These are phyloP conservation scores for Phaeoacremonium minimum DNA, from an alignment of 2,329 filamentous ascomycete species.

Conservation along the genomic window DNA sequence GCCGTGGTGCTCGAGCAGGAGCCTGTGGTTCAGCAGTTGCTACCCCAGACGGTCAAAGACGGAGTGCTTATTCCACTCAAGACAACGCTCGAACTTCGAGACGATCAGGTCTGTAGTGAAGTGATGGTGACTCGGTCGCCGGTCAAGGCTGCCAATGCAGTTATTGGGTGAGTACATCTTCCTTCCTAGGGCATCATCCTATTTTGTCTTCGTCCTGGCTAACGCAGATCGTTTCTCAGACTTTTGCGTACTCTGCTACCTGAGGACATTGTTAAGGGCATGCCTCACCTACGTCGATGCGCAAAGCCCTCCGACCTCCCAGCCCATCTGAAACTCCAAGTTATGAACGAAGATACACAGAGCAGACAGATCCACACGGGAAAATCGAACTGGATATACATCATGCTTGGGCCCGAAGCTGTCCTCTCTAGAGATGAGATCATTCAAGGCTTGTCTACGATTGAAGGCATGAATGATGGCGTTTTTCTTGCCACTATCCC, in stretches of 20 bases:
- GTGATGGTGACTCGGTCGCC: conserved; percentile 71
- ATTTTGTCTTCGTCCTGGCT: no score
- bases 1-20: conserved; percentile 25
- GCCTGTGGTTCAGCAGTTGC: conserved; percentile 21
- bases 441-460: conserved; percentile 34
- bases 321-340: conserved; percentile 56
- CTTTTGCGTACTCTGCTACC: conserved; percentile 52
- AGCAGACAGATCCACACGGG: conserved; percentile 54
- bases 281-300: conserved; percentile 71
- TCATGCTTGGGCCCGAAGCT: conserved; percentile 47
- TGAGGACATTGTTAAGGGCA: conserved; percentile 58
- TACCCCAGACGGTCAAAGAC: conserved; percentile 28
- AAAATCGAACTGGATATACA: conserved; percentile 58
- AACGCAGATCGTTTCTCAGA: no score
- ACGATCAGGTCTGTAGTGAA: conserved; percentile 53
- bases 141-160: conserved; percentile 64
- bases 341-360: conserved; percentile 52
- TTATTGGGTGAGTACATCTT: conserved; percentile 59
- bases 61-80: conserved; percentile 59
- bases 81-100: conserved; percentile 58
- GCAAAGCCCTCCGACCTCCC: conserved; percentile 68
- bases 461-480: conserved; percentile 47
- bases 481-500: conserved; percentile 59
- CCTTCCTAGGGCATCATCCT: background rate
- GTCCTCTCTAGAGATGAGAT: conserved; percentile 52